phyloP scores from a whole-genome alignment of 805 yeast genomes.

The Cephaloascus fragrans region DNA sequence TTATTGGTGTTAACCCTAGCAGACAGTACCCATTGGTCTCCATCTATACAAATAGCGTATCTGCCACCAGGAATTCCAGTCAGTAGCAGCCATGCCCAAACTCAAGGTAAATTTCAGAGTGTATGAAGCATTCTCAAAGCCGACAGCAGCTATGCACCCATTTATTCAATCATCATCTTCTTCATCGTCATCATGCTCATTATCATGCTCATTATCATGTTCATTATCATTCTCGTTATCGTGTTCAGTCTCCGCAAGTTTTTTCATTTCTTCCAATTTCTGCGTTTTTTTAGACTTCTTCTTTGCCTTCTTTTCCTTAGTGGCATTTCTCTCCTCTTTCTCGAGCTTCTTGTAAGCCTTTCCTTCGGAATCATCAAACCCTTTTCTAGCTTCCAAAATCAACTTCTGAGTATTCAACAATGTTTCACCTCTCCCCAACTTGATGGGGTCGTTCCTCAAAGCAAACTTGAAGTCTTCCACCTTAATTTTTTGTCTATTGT shows the following conservation, averaged over 20 bases:
- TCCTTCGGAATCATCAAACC: conserved; percentile 56
- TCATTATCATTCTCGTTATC: no score
- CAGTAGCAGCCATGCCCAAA: no score
- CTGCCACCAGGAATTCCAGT: no score
- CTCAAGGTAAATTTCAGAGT: no score
- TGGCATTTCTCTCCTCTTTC: not conserved
- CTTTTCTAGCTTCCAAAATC: conserved; percentile 56
- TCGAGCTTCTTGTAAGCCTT: conserved; percentile 2
- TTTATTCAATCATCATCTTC: not conserved
- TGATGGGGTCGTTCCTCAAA: conserved; percentile 52
- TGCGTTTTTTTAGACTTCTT: not conserved
- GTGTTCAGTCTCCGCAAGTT: not conserved
- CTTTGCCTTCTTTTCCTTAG: not conserved
- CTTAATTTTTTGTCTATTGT: conserved; percentile 46
- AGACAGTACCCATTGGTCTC: no score
- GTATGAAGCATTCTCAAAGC: no score
- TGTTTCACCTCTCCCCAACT: conserved; percentile 63
- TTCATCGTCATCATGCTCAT: no score
- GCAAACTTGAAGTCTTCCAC: conserved; percentile 70
- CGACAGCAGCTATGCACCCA: no score
- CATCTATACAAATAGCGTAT: no score
- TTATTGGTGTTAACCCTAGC: no score
- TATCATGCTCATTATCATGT: no score
- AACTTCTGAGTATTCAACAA: conserved; percentile 48
- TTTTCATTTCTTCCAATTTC: not conserved